Evolutionary conservation across 2,329 filamentous ascomycete genomes (phyloP).

Genomic region (Claviceps capensis): DNA sequence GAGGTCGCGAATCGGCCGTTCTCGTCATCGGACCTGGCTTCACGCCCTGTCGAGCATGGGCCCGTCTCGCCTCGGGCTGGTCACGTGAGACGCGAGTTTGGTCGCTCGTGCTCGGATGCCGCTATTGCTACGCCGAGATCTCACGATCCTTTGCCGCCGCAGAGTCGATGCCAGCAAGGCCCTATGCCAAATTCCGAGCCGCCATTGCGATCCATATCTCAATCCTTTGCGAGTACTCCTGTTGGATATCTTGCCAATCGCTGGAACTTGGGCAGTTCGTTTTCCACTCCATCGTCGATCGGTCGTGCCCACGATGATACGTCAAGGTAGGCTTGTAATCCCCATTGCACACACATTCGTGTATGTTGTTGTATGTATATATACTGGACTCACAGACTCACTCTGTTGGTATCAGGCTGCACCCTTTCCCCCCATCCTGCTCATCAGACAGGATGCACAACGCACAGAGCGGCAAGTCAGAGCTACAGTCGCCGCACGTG

Average conservation of each 20-base stretch:
- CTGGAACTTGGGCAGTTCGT: constrained; percentile 39
- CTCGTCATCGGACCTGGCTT: constrained; percentile 15
- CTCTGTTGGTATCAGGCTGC: constrained; percentile 19
- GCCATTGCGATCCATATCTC: constrained; percentile 18
- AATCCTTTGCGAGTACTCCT: constrained; percentile 26
- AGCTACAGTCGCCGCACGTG: constrained; percentile 42
- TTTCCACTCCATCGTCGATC: constrained; percentile 33
- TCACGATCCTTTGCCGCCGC: constrained; percentile 6
- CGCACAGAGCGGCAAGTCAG: constrained; percentile 19
- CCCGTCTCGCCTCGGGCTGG: constrained; percentile 11
- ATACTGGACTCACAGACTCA: no score
- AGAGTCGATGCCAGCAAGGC: constrained; percentile 13
- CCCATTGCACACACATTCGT: no score
- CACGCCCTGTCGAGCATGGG: constrained; percentile 12
- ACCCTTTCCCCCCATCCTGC: constrained; percentile 28
- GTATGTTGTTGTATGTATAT: no score
- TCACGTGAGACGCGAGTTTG: constrained; percentile 4
- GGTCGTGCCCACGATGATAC: constrained; percentile 28
- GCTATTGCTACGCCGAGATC: constrained; percentile 14
- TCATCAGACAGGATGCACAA: constrained; percentile 27
- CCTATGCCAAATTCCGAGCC: constrained; percentile 16
- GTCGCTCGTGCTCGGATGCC: constrained; percentile 9
- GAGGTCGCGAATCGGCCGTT: constrained; percentile 13
- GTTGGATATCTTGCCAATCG: constrained; percentile 41
- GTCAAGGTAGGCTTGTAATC: constrained; percentile 23